A percentile compares a stretch with the other conserved stretches of the same genome.
Conservation (phyloP, 2,329 filamentous ascomycete genomes). For the Colletotrichum abscissum region DNA sequence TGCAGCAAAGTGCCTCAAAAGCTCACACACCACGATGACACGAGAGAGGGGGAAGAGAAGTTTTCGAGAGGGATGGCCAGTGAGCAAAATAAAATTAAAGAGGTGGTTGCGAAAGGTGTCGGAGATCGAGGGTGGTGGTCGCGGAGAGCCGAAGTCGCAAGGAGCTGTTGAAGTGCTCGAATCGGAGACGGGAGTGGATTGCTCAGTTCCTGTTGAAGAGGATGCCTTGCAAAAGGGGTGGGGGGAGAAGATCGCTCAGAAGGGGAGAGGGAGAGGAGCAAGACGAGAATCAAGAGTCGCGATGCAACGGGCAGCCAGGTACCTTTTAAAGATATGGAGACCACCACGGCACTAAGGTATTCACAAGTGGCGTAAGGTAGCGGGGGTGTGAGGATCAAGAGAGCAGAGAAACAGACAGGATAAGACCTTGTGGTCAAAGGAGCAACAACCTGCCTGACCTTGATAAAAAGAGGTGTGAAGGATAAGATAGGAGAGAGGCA, state of each 20-base stretch:
- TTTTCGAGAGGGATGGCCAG: not conserved
- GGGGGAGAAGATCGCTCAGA: not conserved
- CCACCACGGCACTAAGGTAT: not conserved
- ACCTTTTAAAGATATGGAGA: slow-evolving; percentile 30
- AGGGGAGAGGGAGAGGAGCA: not conserved
- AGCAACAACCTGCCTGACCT: not conserved
- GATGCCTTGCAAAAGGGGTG: slow-evolving; percentile 14
- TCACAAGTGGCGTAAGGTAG: not conserved
- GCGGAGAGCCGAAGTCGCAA: slow-evolving; percentile 35
- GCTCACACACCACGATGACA: not conserved
- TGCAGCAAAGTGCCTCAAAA: slow-evolving; percentile 2
- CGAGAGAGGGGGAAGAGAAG: not conserved
- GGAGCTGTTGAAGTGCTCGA: slow-evolving; percentile 34
- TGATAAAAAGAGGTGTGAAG: not conserved
- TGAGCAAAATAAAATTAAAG: not conserved
- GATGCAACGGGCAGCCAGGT: slow-evolving; percentile 29
- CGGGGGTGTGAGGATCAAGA: not conserved
- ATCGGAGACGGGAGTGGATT: slow-evolving; percentile 14
- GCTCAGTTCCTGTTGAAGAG: slow-evolving; percentile 33
- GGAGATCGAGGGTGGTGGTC: slow-evolving; percentile 32
- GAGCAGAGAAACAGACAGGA: not conserved
- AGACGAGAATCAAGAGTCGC: slow-evolving; percentile 10
- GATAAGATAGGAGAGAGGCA: not conserved
- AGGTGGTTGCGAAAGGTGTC: slow-evolving; percentile 11
- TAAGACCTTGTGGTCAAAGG: not conserved